Base-by-base conservation (phyloP, 2,329 filamentous ascomycete species). In the Fusarium papillatum region DNA sequence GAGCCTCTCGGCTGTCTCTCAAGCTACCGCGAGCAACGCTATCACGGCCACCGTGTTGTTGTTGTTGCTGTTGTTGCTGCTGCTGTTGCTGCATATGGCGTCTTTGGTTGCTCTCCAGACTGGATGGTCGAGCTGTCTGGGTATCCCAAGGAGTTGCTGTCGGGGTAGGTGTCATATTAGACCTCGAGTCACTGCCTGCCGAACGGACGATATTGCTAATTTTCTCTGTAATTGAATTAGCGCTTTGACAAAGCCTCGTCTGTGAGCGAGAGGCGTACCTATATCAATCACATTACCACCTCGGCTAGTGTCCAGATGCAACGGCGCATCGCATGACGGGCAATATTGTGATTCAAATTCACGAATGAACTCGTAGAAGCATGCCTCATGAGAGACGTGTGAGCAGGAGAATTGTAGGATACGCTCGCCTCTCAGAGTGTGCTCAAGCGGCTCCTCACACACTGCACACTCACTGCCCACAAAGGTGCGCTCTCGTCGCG, bases 381-480 rank as follows among this genome's bases (percentile, higher is more conserved):
- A 99, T 41, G 96, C 97, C 84, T 98, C 97, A 83, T 99, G 97
- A 14, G 96, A 95, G 71, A 99, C 96, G 85, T 99, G 97, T n/a
- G 93, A 91, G 85, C 97, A 99, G 8, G 96, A 97, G 81, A 99
- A 97, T 83, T 98, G 97, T 66, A 99, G 88, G 73, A 99, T 95
- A 77, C 95, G 93, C 86, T 99, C 97, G 71, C 97, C 97, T 63
- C 95, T 94, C 59, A 99, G 89, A 5, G 95, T 99, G 84, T 98
- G 96, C 85, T 98, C 97, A 73, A 99, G 87, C 5, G 96, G 96
- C 86, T 99, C 97, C 83, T 99, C 97, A 83, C 97, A 99, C 19
- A 98, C 96, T 63, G 96, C 95, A 85, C 97, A 99, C 86, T 97
- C 95, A 83, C 93, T 95, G 57, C 97, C 97, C 66, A 98, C 94